phyloP scores from a whole-genome alignment of 179 eudicot species.

The Carnegiea gigantea region DNA sequence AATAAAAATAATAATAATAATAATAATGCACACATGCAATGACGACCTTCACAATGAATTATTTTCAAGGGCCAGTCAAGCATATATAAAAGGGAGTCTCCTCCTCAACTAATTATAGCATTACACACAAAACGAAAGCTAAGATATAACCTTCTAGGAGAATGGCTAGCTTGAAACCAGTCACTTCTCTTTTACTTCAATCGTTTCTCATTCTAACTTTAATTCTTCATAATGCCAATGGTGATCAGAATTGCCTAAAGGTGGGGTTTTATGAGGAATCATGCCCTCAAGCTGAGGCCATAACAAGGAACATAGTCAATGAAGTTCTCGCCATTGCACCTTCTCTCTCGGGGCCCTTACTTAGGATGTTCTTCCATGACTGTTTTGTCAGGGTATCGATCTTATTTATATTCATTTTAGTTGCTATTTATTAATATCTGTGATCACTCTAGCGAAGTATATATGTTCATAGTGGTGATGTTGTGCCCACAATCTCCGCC shows the following conservation, averaged over 20 bases:
- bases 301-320: slow-evolving; percentile 16
- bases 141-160: neutral
- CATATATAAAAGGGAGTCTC: neutral
- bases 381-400: slow-evolving; percentile 35
- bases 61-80: neutral
- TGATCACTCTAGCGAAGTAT: neutral
- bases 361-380: slow-evolving; percentile 35
- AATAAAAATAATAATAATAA: too few relatives aligned
- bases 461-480: neutral
- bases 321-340: slow-evolving; percentile 26
- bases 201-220: neutral
- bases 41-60: too few relatives aligned
- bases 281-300: slow-evolving; percentile 34
- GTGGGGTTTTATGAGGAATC: slow-evolving; percentile 15
- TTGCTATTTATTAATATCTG: neutral
- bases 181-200: neutral
- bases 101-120: neutral
- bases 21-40: too few relatives aligned
- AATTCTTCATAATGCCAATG: neutral
- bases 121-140: neutral
- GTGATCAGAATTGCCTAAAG: neutral
- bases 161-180: slow-evolving; percentile 6
- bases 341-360: slow-evolving; percentile 30
- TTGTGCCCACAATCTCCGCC: too few relatives aligned
- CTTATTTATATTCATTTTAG: neutral